Percentiles rank a stretch among this genome's conserved stretches.
These are phyloP conservation scores for Aphanocladium album DNA, from an alignment of 2,329 filamentous ascomycete species.

Conservation along the genomic window DNA sequence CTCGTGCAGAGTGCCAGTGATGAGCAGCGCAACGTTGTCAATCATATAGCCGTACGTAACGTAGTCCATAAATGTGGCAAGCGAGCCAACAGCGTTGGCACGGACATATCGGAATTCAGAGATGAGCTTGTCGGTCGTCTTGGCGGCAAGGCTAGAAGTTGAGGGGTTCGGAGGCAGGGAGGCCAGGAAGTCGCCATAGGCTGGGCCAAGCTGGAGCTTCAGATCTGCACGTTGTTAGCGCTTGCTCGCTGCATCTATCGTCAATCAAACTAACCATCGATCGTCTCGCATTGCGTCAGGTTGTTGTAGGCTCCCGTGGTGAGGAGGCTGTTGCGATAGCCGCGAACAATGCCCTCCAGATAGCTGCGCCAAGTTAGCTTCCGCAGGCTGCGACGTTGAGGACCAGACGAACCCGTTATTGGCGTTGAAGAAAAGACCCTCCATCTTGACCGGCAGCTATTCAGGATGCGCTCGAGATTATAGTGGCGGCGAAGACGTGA, in stretches of 20 bases:
- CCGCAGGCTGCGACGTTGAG: not conserved
- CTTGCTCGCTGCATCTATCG: not conserved
- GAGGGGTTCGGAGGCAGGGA: slow-evolving; percentile 93
- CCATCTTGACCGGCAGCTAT: slow-evolving; percentile 52
- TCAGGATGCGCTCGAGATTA: not conserved
- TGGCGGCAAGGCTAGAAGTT: slow-evolving; percentile 87
- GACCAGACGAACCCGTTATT: slow-evolving; percentile 70
- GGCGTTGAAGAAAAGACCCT: slow-evolving; percentile 90
- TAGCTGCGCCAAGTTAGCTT: slow-evolving; percentile 56
- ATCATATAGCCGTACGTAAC: slow-evolving; percentile 99
- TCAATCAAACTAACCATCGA: slow-evolving; percentile 64
- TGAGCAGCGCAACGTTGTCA: slow-evolving; percentile 95
- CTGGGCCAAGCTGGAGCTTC: slow-evolving; percentile 92
- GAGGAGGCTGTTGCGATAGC: slow-evolving; percentile 90
- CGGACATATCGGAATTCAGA: slow-evolving; percentile 95
- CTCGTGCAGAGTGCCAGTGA: slow-evolving; percentile 96
- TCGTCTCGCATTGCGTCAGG: slow-evolving; percentile 93
- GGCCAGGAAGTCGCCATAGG: slow-evolving; percentile 95
- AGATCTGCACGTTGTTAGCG: slow-evolving; percentile 58
- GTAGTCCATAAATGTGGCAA: slow-evolving; percentile 96
- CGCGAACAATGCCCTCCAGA: slow-evolving; percentile 94
- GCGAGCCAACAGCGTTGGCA: slow-evolving; percentile 84
- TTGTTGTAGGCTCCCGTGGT: slow-evolving; percentile 90
- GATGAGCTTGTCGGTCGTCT: slow-evolving; percentile 96
- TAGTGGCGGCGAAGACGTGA: not conserved